Conservation (phyloP, 192 early-diverging fungal species). For the Coemansia sp. region DNA sequence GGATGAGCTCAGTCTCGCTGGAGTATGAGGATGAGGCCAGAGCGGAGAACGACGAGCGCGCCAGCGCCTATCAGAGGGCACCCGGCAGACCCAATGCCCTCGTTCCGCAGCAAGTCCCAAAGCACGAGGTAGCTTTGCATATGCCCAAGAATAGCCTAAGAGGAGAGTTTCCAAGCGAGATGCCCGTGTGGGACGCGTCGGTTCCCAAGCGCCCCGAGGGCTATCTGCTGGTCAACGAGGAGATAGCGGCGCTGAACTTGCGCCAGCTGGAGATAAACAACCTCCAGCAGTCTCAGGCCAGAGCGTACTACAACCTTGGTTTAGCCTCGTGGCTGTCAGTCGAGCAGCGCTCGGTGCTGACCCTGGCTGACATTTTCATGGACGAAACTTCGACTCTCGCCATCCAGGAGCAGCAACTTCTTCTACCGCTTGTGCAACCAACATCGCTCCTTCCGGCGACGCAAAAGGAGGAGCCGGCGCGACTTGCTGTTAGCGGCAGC, state of each 20-base stretch:
- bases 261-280: conserved; percentile 19
- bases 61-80: not conserved
- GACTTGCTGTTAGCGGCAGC: not conserved
- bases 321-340: conserved; percentile 38
- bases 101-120: not conserved
- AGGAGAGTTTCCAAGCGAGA: conserved; percentile 17
- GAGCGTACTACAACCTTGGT: conserved; percentile 31
- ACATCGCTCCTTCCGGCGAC: not conserved
- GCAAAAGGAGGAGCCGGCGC: not conserved
- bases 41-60: not conserved
- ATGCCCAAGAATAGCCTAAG: conserved; percentile 1
- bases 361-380: conserved; percentile 40
- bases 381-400: conserved; percentile 19
- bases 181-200: conserved; percentile 32
- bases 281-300: conserved; percentile 21
- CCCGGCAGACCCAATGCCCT: not conserved
- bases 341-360: conserved; percentile 27
- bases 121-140: not conserved
- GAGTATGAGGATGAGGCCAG: not conserved
- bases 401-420: not conserved
- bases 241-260: conserved; percentile 28
- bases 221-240: conserved; percentile 28
- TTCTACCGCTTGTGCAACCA: not conserved
- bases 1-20: not conserved
- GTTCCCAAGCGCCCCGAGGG: conserved; percentile 24